Evolutionary conservation across 257 asterid genomes (phyloP).

Genomic region (Handroanthus guayacan): DNA sequence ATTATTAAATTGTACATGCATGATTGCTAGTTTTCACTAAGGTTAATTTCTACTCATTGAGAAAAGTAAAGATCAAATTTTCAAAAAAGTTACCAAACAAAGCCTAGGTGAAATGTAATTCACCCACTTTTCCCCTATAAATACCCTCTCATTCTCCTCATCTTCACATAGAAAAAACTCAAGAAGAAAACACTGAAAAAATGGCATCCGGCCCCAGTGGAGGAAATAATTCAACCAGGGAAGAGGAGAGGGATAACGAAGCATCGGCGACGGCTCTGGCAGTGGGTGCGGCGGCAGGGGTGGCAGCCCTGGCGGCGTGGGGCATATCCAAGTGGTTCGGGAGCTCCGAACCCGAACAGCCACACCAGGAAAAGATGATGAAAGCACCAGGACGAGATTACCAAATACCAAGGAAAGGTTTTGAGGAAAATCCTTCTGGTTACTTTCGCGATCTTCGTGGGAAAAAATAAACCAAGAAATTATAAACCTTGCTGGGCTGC

Average conservation of each 20-base stretch:
- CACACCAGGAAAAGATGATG: conserved; percentile 33
- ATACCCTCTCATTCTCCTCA: background rate
- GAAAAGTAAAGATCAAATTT: no score
- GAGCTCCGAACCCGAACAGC: background rate
- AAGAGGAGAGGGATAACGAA: background rate
- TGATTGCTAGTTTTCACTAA: no score
- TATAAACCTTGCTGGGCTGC: background rate
- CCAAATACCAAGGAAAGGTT: conserved; percentile 32
- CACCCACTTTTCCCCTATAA: background rate
- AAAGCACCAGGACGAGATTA: conserved; percentile 37
- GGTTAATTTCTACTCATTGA: no score
- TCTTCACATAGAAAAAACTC: background rate
- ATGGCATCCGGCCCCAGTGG: background rate
- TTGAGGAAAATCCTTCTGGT: conserved; percentile 7
- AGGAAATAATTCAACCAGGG: conserved; percentile 1
- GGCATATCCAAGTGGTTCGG: conserved; percentile 30
- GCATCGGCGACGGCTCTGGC: background rate
- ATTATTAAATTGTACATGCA: no score
- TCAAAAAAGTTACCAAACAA: no score
- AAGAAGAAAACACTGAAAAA: background rate
- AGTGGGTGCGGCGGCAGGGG: conserved; percentile 30
- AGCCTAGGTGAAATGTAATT: no score
- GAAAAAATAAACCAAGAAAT: background rate
- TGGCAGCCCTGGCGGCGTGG: conserved; percentile 32
- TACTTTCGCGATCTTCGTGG: conserved; percentile 36